Base-by-base conservation (phyloP, 2,329 filamentous ascomycete species). In the Chrysoporthe cubensis region DNA sequence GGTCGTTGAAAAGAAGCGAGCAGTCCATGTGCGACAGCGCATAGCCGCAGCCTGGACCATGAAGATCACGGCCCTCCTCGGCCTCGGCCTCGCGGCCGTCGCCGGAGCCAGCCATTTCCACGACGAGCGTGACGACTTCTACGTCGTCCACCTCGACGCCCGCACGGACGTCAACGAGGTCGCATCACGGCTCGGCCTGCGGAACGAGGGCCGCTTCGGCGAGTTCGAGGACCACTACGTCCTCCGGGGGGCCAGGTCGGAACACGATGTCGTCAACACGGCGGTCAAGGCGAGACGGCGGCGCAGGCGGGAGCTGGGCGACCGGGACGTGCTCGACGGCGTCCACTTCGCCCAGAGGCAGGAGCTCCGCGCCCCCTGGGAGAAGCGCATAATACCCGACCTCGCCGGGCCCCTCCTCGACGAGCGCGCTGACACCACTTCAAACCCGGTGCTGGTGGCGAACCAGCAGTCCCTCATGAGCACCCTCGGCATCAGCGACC, bases 51-150 rank as follows among this genome's bases (percentile, higher is more conserved):
- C 14, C 58, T 42, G 62, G 44, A 63, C 62, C 54, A 88, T 88
- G 86, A 87, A 83, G 79, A 72, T 83, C 71, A 75, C 80, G 66
- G 68, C 75, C 62, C 71, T 79, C 69, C 72, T 81, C 69, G 81
- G 85, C 69, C 73, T 91, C 67, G 81, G 84, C 77, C 80, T 88
- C 62, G 77, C 84, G 65, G 81, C 85, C 78, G 79, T 88, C 60
- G 80, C 84, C 69, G 79, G 78, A 69, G 74, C 84, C 75, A 78
- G 72, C 80, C 37, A 75, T 83, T 69, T 79, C 82, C 67, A 96
- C 76, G 92, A 96, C 83, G 87, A 91, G 62, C 84, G 87, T 50
- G 88, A 94, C 79, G 95, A 99, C 79, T 98, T 97, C 81, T 97
- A 98, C 78, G 94, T 96, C 93, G 84, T 99, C 59, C 92, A 97